Percentiles rank a stretch among this genome's conserved stretches.
These are phyloP conservation scores for Elsinoe ampelina DNA, from an alignment of 2,329 filamentous ascomycete species.

Conservation along the genomic window DNA sequence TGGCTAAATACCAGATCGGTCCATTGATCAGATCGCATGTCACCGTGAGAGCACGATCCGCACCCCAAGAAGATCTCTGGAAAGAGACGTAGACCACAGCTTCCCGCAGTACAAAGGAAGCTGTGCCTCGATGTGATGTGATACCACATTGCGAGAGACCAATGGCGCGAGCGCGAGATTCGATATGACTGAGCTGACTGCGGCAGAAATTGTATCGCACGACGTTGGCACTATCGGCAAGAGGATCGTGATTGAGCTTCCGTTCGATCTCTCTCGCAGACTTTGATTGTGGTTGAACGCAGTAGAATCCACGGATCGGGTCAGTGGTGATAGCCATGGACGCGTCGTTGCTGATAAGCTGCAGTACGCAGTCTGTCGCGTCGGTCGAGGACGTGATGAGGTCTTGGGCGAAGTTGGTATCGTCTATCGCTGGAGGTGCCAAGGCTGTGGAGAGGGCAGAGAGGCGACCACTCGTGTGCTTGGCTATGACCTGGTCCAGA, in stretches of 20 bases:
- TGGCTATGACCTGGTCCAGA: conserved; percentile 63
- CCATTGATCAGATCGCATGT: conserved; percentile 1
- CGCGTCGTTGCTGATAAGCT: conserved; percentile 53
- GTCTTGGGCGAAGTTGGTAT: conserved; percentile 49
- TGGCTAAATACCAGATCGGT: not conserved
- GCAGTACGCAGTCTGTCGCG: conserved; percentile 58
- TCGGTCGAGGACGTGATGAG: conserved; percentile 51
- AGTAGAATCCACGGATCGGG: conserved; percentile 66
- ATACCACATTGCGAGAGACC: conserved; percentile 54
- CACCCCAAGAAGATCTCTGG: not conserved
- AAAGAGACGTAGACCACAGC: conserved; percentile 25
- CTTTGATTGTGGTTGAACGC: conserved; percentile 50
- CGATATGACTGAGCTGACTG: conserved; percentile 50
- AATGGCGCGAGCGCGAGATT: conserved; percentile 49
- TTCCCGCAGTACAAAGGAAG: conserved; percentile 65
- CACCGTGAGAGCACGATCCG: conserved; percentile 1
- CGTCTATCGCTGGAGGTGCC: conserved; percentile 46
- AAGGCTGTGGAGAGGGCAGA: conserved; percentile 56
- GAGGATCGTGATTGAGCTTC: conserved; percentile 54
- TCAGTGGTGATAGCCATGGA: conserved; percentile 58
- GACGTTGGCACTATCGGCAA: conserved; percentile 44
- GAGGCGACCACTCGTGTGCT: conserved; percentile 65
- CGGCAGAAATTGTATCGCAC: conserved; percentile 55
- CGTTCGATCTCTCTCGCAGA: conserved; percentile 45
- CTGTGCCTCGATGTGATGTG: conserved; percentile 57